Percentiles rank a stretch among this genome's conserved stretches.
phyloP scores from a whole-genome alignment of 805 yeast species.

The Pichia phayaonensis region DNA sequence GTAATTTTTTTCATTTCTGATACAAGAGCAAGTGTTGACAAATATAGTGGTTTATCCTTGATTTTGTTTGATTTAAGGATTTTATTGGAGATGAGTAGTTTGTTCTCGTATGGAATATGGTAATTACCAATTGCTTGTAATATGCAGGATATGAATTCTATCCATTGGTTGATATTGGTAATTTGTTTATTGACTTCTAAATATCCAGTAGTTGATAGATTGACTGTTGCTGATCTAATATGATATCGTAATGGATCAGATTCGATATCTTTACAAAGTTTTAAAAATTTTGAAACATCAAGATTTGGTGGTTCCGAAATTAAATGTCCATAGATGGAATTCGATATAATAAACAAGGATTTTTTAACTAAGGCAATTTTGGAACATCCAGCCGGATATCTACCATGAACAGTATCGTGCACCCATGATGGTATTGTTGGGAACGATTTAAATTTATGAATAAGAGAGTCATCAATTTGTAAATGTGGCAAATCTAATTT shows the following conservation, averaged over 20 bases:
- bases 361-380: conserved; percentile 36
- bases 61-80: conserved; percentile 14
- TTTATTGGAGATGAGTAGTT: conserved; percentile 16
- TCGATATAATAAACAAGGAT: conserved; percentile 30
- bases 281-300: conserved; percentile 29
- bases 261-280: conserved; percentile 39
- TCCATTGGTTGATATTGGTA: conserved; percentile 9
- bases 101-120: conserved; percentile 6
- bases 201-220: conserved; percentile 16
- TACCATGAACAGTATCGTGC: conserved; percentile 32
- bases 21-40: conserved; percentile 5
- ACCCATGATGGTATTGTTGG: conserved; percentile 37
- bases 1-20: conserved; percentile 6
- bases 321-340: conserved; percentile 31
- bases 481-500: conserved; percentile 34
- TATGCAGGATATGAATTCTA: conserved; percentile 16
- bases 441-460: conserved; percentile 29
- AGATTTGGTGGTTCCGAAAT: conserved; percentile 30
- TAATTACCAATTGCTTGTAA: conserved; percentile 20
- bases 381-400: conserved; percentile 50
- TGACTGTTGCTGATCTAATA: conserved; percentile 27
- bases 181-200: conserved; percentile 12
- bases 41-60: conserved; percentile 8
- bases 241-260: conserved; percentile 42
- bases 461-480: conserved; percentile 26